These are phyloP conservation scores for Phaeosphaeriaceae sp. DNA, from an alignment of 2,329 filamentous ascomycete genomes.

Conservation along the genomic window DNA sequence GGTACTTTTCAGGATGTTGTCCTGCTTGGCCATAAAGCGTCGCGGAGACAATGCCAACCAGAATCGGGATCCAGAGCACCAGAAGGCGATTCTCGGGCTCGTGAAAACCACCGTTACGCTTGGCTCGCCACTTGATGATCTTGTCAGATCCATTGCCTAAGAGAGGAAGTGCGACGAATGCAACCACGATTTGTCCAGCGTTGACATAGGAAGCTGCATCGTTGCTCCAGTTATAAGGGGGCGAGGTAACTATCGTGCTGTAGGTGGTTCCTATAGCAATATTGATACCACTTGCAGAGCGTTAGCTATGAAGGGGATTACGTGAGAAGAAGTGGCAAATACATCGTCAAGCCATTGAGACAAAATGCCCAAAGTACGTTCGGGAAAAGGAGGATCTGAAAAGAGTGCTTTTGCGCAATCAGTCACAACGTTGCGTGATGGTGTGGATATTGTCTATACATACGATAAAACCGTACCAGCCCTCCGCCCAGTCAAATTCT, in stretches of 20 bases:
- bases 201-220: conserved; percentile 24
- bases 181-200: conserved; percentile 40
- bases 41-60: conserved; percentile 35
- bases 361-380: conserved; percentile 31
- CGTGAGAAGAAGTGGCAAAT: background rate
- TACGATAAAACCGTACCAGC: conserved; percentile 33
- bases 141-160: conserved; percentile 35
- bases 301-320: conserved; percentile 14
- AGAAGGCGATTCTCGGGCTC: conserved; percentile 51
- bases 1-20: conserved; percentile 41
- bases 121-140: conserved; percentile 45
- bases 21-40: conserved; percentile 33
- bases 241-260: conserved; percentile 18
- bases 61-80: conserved; percentile 47
- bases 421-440: background rate
- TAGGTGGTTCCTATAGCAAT: conserved; percentile 32
- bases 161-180: conserved; percentile 34
- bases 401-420: conserved; percentile 24
- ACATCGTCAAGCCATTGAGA: conserved; percentile 28
- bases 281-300: conserved; percentile 16
- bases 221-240: conserved; percentile 28
- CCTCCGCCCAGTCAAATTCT: conserved; percentile 48
- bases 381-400: conserved; percentile 33
- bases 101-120: conserved; percentile 43
- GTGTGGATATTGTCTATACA: background rate